A percentile compares a stretch with the other conserved stretches of the same genome.
Evolutionary conservation across 129 eudicot genomes (phyloP).

Genomic region (Pseudognaphalium luteoalbum): DNA sequence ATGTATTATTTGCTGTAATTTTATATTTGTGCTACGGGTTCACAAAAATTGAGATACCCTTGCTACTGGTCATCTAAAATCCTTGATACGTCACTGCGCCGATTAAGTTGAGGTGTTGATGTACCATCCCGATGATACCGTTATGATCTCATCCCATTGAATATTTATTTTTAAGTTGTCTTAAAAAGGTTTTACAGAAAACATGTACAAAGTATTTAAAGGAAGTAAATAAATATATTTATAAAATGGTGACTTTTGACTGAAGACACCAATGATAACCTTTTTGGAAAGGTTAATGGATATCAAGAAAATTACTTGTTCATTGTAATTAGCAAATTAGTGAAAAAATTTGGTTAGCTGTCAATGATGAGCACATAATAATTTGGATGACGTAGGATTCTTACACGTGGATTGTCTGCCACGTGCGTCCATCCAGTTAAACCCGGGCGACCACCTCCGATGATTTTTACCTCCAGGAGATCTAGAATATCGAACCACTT

Average conservation of each 20-base stretch:
- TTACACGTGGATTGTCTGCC: constrained; percentile 1
- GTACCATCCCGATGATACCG: too few relatives aligned
- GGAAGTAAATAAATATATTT: too few relatives aligned
- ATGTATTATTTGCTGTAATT: too few relatives aligned
- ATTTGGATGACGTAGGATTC: not conserved
- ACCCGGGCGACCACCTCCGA: not conserved
- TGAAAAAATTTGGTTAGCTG: not conserved
- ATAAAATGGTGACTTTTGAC: not conserved
- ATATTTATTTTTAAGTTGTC: too few relatives aligned
- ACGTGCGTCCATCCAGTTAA: not conserved
- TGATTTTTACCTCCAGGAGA: not conserved
- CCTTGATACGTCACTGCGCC: too few relatives aligned
- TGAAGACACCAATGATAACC: constrained; percentile 7
- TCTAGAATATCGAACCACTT: constrained; percentile 6
- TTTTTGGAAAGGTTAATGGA: not conserved
- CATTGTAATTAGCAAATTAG: not conserved
- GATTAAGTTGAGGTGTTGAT: too few relatives aligned
- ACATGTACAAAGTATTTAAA: too few relatives aligned
- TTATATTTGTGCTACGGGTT: too few relatives aligned
- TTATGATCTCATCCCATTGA: too few relatives aligned
- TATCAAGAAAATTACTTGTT: not conserved
- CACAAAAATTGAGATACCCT: too few relatives aligned
- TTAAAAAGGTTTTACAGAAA: too few relatives aligned
- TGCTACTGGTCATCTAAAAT: too few relatives aligned
- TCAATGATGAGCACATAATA: not conserved